Percentiles rank a stretch among this genome's conserved stretches.
phyloP scores from a whole-genome alignment of 2,329 filamentous ascomycete species.

The Neofusicoccum cordaticola region DNA sequence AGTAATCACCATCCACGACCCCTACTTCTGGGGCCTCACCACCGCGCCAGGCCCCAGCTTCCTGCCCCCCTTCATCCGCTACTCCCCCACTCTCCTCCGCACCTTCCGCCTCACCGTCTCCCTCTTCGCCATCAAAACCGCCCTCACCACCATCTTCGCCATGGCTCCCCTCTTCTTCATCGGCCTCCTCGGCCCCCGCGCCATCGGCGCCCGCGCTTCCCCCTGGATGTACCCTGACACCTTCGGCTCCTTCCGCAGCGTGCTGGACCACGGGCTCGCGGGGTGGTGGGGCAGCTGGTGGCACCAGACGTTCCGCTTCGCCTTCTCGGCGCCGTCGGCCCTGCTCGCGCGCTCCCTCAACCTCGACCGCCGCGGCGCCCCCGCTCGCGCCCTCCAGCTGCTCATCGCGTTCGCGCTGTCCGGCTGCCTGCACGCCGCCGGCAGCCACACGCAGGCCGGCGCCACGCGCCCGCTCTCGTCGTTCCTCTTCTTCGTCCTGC shows the following conservation, averaged over 20 bases:
- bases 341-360: conserved; percentile 41
- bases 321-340: conserved; percentile 61
- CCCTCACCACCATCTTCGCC: conserved; percentile 61
- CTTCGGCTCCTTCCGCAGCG: conserved; percentile 52
- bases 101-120: conserved; percentile 58
- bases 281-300: conserved; percentile 86
- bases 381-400: conserved; percentile 41
- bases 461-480: conserved; percentile 51
- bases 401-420: conserved; percentile 63
- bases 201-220: conserved; percentile 59
- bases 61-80: conserved; percentile 39
- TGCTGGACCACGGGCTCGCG: conserved; percentile 68
- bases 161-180: conserved; percentile 60
- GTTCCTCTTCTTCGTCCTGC: conserved; percentile 70
- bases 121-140: conserved; percentile 56
- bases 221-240: conserved; percentile 61
- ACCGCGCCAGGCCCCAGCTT: conserved; percentile 42
- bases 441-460: conserved; percentile 65
- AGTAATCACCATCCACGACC: conserved; percentile 68
- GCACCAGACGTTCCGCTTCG: conserved; percentile 84
- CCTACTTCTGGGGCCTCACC: conserved; percentile 65
- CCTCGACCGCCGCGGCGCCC: conserved; percentile 31
- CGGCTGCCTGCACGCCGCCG: conserved; percentile 67
- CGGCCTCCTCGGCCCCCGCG: conserved; percentile 56
- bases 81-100: conserved; percentile 49